Conservation (phyloP, 1,284 basidiomycete species). For the Heterobasidion parviporum region DNA sequence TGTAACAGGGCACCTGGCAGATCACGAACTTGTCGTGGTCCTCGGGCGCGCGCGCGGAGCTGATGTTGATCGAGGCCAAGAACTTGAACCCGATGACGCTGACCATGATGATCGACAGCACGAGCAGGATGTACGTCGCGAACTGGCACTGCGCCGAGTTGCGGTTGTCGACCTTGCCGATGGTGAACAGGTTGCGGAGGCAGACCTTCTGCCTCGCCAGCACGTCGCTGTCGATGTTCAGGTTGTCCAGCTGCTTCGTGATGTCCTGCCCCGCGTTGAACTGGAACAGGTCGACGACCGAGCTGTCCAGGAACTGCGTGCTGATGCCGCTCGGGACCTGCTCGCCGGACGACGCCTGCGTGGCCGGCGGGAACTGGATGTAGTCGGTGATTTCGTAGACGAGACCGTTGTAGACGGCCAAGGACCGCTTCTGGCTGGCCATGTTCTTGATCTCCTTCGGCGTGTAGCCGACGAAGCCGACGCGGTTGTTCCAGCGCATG, state of each 20-base stretch:
- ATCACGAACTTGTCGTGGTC: conserved; percentile 99
- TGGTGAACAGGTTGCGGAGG: conserved; percentile 86
- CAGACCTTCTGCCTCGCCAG: conserved; percentile 79
- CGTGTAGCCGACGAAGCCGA: conserved; percentile 88
- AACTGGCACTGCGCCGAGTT: conserved; percentile 90
- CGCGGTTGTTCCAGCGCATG: conserved; percentile 84
- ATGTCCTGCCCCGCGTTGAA: conserved; percentile 80
- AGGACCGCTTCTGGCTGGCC: conserved; percentile 55
- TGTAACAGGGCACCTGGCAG: conserved; percentile 97
- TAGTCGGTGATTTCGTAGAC: conserved; percentile 90
- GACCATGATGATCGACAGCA: conserved; percentile 89
- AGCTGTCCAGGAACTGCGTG: conserved; percentile 72
- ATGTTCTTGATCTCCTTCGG: conserved; percentile 70
- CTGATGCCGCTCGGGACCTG: conserved; percentile 44
- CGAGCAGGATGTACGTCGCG: conserved; percentile 87
- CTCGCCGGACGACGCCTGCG: conserved; percentile 54
- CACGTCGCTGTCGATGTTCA: conserved; percentile 61
- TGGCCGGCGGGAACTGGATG: conserved; percentile 49
- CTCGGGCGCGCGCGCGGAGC: conserved; percentile 78
- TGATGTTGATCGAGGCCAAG: conserved; percentile 88
- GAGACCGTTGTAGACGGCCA: conserved; percentile 78
- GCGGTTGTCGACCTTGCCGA: conserved; percentile 90
- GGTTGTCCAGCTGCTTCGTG: conserved; percentile 67
- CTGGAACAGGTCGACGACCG: conserved; percentile 78
- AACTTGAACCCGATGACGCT: conserved; percentile 98